Evolutionary conservation across 139 green algal genomes (phyloP), one percentile per base, ranked within the genome.

Genomic region (Coelastrella sp.): DNA sequence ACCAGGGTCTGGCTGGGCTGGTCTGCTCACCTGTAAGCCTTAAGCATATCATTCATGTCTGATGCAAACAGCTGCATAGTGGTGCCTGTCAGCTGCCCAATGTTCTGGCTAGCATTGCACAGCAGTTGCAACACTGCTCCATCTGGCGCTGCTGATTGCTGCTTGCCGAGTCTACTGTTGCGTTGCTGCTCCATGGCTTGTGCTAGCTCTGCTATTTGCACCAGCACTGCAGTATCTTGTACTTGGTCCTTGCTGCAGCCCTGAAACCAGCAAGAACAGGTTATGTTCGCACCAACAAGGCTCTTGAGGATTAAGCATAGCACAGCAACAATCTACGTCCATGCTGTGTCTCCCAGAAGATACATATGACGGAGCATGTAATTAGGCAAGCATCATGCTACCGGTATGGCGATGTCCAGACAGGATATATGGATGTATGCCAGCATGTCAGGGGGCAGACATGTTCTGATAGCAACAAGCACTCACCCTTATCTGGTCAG

Each of bases 401-500:
- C 16, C 17, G 71, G 32, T 47, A 47, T n/a, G n/a, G n/a, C n/a
- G 32, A 47, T 47, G 32, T 47, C 32, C 32, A 47, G 32, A 47
- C 32, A 47, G 32, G 32, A 47, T 47, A 47, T 47, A 47, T 47
- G 32, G 32, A 47, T 47, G 32, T 47, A 47, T 47, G 32, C 32
- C 32, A 47, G 32, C 32, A 47, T 47, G 32, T 47, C 32, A 47
- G 32, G 32, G 32, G 32, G 32, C 32, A 47, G 32, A 47, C 32
- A 47, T 47, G 32, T 47, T 1, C 32, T 47, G 32, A 47, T 47
- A 71, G 16, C 64, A 14, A 77, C n/a, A 13, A 14, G 7, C 5
- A 64, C 81, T 32, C 17, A 88, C 83, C 83, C 83, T 66, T 80
- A 88, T 88, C 56, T 80, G 83, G 5, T 88, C 83, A 64, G 68